Base-by-base conservation (phyloP, 1,284 basidiomycete genomes). In the Puccinia polysora region DNA sequence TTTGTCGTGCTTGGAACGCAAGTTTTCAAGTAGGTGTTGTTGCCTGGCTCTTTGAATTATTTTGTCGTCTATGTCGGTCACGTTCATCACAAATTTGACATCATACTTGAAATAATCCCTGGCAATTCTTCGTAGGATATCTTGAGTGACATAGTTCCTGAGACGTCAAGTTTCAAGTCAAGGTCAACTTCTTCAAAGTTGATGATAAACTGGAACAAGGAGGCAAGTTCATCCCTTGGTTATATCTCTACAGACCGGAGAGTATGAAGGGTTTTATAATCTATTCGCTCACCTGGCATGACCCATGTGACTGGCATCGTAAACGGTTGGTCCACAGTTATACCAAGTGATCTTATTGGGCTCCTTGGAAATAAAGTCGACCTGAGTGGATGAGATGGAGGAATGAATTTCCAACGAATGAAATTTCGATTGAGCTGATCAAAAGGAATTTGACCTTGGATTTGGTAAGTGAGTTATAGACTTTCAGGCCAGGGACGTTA, bases 61-160 rank as follows among this genome's bases (percentile, higher is more conserved):
- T 86, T 99, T 99, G 85, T 98, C 96, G 79, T 99, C 96, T 75
- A 99, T 96, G 81, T 99, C 96, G 4, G 96, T 99, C 78, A 99
- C 88, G 81, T 99, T 99, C 93, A 97, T 97, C 72, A 98, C 95
- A 80, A 98, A 97, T 80, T 97, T 91, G 73, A 98, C 88, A 78
- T 97, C 90, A 80, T 96, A 98, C 55, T 90, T 89, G 81, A 98
- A 97, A 81, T 97, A 97, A 82, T 98, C 93, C 1, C 88, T 84
- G 82, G 98, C 84, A 74, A 99, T 92, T 64, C 96, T 84, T 69
- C 96, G 85, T 53, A 99, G 84, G 76, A 98, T 86, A 80, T 99
- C 96, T 81, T 98, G 95, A 0, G 96, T 93, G 52, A 98, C 90
- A 82, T 99, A 99, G 83, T 97, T 97, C 78, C 95, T 93, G 2